Evolutionary conservation across 2,329 filamentous ascomycete genomes (phyloP).

Genomic region (Pezicula neosporulosa): DNA sequence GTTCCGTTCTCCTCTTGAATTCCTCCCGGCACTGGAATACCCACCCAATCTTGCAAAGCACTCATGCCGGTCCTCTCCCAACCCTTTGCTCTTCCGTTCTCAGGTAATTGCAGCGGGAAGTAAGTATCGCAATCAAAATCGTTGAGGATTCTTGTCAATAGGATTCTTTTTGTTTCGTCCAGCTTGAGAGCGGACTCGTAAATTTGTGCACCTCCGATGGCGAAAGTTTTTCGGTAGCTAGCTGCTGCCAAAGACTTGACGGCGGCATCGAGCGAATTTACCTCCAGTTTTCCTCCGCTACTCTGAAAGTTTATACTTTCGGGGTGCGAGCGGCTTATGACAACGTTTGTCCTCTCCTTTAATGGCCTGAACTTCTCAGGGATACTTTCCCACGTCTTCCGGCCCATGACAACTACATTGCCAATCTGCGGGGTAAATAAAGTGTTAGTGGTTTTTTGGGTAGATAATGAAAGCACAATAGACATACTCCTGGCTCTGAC

Average conservation of each 20-base stretch:
- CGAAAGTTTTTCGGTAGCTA: slow-evolving; percentile 53
- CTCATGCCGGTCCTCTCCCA: slow-evolving; percentile 53
- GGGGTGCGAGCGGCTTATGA: slow-evolving; percentile 59
- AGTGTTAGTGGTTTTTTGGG: not conserved
- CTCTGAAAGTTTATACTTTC: slow-evolving; percentile 8
- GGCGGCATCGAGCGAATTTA: slow-evolving; percentile 55
- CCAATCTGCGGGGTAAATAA: not conserved
- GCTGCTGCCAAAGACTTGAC: slow-evolving; percentile 31
- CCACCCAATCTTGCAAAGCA: slow-evolving; percentile 60
- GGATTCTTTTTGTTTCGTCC: slow-evolving; percentile 54
- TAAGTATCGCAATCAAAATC: slow-evolving; percentile 77
- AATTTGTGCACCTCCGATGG: slow-evolving; percentile 88
- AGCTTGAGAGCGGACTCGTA: slow-evolving; percentile 68
- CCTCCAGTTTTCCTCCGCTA: slow-evolving; percentile 47
- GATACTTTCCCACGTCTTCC: slow-evolving; percentile 94
- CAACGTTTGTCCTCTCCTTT: slow-evolving; percentile 74
- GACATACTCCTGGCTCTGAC: slow-evolving; percentile 39
- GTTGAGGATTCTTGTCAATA: slow-evolving; percentile 65
- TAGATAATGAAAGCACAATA: not conserved
- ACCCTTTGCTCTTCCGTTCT: slow-evolving; percentile 22
- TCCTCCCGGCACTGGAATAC: slow-evolving; percentile 56
- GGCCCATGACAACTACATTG: slow-evolving; percentile 93
- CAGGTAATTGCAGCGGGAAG: slow-evolving; percentile 58
- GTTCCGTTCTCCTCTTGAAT: slow-evolving; percentile 60
- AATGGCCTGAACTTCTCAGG: slow-evolving; percentile 76